Conservation (phyloP, 2,329 filamentous ascomycete species). For the Fusarium sp. region DNA sequence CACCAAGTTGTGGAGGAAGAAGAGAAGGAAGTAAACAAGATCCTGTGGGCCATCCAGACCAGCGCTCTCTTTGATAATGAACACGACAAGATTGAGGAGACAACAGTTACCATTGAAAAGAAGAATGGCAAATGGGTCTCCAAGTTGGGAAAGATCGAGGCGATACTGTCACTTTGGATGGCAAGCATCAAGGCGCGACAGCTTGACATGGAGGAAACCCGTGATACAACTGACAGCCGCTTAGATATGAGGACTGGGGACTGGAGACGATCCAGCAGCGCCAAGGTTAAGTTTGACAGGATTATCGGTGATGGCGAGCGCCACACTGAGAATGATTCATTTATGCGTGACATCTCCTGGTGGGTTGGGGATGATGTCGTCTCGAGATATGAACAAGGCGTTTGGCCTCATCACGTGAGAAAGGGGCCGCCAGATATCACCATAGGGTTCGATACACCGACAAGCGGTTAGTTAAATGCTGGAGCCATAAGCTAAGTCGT, state of each 20-base stretch:
- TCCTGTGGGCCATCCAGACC: neutral
- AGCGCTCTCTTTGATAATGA: no score
- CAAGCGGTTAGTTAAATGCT: no score
- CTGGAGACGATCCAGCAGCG: neutral
- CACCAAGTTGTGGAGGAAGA: no score
- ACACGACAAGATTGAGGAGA: neutral
- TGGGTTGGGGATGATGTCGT: neutral
- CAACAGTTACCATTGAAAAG: neutral
- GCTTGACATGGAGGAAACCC: neutral
- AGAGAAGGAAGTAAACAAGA: neutral
- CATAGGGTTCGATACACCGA: neutral
- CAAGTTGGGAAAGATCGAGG: neutral
- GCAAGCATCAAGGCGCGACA: neutral
- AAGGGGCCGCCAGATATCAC: neutral
- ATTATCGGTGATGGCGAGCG: neutral
- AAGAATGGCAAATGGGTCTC: neutral
- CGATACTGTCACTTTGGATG: conserved; percentile 1
- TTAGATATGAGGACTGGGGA: neutral
- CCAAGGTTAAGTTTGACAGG: neutral
- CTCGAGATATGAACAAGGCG: neutral
- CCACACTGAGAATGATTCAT: neutral
- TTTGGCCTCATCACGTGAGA: no score
- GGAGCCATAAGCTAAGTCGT: neutral
- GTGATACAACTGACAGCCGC: neutral
- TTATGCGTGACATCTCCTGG: conserved; percentile 3